Evolutionary conservation across 164 flowering plant genomes (phyloP).

Genomic region (Stephania yunnanensis): DNA sequence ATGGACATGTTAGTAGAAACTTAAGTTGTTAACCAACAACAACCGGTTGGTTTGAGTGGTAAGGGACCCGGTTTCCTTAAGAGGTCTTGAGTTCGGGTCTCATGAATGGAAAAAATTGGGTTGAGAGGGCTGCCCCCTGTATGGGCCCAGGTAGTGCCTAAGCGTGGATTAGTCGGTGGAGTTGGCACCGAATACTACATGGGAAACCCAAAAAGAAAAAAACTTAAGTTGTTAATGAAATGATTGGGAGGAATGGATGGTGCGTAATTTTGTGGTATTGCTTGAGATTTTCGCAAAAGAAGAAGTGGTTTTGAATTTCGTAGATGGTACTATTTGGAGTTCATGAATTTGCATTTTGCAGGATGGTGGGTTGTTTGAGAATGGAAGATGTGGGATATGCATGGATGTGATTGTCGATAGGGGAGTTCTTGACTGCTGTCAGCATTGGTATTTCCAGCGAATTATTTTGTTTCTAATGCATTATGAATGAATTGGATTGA

Average conservation of each 20-base stretch:
- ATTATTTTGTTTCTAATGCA: background rate
- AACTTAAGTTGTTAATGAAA: background rate
- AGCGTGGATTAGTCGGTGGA: too few relatives aligned
- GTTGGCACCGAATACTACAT: too few relatives aligned
- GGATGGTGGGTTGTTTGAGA: constrained; percentile 19
- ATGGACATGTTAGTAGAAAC: too few relatives aligned
- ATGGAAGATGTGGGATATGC: constrained; percentile 45
- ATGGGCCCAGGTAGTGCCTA: too few relatives aligned
- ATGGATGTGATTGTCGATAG: constrained; percentile 85
- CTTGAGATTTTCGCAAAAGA: background rate
- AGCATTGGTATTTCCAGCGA: constrained; percentile 60
- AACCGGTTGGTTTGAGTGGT: too few relatives aligned
- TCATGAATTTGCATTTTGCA: constrained; percentile 8
- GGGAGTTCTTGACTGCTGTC: constrained; percentile 90
- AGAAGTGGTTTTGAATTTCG: background rate
- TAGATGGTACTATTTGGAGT: background rate
- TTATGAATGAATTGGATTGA: background rate
- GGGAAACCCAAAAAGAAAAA: background rate
- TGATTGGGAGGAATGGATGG: background rate
- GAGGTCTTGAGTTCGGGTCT: too few relatives aligned
- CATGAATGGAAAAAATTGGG: too few relatives aligned
- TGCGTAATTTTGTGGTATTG: too few relatives aligned
- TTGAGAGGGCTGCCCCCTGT: too few relatives aligned
- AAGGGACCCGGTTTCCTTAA: too few relatives aligned
- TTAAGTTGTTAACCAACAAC: too few relatives aligned